Base-by-base conservation (phyloP, 306 rosid species). In the Abrus pulchellus region DNA sequence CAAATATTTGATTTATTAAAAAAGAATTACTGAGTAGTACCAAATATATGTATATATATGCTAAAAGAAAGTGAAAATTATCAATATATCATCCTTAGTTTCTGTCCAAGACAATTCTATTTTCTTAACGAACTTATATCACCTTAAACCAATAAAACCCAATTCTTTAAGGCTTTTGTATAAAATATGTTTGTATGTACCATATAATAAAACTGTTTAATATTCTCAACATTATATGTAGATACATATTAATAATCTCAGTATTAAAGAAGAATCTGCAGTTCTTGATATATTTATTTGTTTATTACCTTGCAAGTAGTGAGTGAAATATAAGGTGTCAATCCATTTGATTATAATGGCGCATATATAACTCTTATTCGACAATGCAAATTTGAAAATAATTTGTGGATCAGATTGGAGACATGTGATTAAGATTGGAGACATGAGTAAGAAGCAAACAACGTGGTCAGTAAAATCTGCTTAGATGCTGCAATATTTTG, bases 391-490 rank as follows among this genome's bases (percentile, higher is more conserved):
- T 20, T 20, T 20, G 40, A 36, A 0, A 72, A 59, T 11, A 62
- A 72, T 72, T 75, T 86, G 10, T 52, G 67, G 59, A 53, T 67
- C 32, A 70, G 57, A 48, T 70, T 32, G 57, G 66, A 74, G 66
- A 84, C 86, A 80, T 1, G 48, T 66, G 36, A 66, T 66, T 66
- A 66, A 66, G 73, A 59, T 70, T 32, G 45, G 56, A 73, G 77
- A 86, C 84, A 80, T 6, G 49, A 67, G 45, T 38, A 75, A 80
- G 76, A 80, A 83, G 74, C 72, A 86, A 83, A 62, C 41, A 72
- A 72, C 88, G 81, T 83, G 53, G 80, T 57, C 85, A 81, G 54
- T 78, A 68, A 83, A 20, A 79, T 75, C 76, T 75, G 27, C 82
- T 79, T 29, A 20, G 40, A 53, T 49, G 73, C 74, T 38, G 5